Evolutionary conservation across 2,329 filamentous ascomycete genomes (phyloP).

Genomic region (Sodiomyces alkalinus): DNA sequence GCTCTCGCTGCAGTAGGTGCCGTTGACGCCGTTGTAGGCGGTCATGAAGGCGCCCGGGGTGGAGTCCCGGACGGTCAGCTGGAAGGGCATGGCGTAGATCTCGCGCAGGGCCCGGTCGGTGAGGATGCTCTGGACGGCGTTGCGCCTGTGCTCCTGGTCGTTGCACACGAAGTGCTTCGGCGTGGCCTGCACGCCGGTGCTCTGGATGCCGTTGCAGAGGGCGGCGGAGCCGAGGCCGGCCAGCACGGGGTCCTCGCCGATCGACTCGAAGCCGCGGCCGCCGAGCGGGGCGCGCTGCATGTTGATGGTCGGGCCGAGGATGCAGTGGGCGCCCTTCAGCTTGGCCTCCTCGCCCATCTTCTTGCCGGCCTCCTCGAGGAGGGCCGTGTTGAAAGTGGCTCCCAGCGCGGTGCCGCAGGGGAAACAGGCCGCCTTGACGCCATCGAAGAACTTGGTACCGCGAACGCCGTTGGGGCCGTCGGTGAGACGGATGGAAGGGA

Average conservation of each 20-base stretch:
- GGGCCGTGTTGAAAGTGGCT: conserved; percentile 38
- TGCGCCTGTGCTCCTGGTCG: conserved; percentile 43
- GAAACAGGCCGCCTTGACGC: conserved; percentile 43
- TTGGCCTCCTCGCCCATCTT: conserved; percentile 38
- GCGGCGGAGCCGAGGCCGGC: conserved; percentile 38
- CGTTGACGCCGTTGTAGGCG: conserved; percentile 43
- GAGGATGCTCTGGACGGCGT: conserved; percentile 37
- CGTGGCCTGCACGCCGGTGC: conserved; percentile 38
- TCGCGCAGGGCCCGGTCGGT: conserved; percentile 41
- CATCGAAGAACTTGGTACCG: conserved; percentile 53
- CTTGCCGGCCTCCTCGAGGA: conserved; percentile 34
- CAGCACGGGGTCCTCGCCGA: conserved; percentile 42
- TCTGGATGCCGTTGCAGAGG: conserved; percentile 39
- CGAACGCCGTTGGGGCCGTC: conserved; percentile 58
- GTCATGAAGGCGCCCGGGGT: conserved; percentile 42
- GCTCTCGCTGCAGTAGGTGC: conserved; percentile 38
- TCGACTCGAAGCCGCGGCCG: conserved; percentile 43
- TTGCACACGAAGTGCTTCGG: conserved; percentile 49
- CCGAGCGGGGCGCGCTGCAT: conserved; percentile 46
- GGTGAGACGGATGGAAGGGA: conserved; percentile 49
- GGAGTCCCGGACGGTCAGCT: conserved; percentile 36
- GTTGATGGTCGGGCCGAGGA: conserved; percentile 45
- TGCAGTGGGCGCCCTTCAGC: conserved; percentile 40
- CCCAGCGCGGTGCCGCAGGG: conserved; percentile 43
- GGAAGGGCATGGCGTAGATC: conserved; percentile 43